Evolutionary conservation across 129 eudicot species (phyloP).

Genomic region (Erigeron canadensis): DNA sequence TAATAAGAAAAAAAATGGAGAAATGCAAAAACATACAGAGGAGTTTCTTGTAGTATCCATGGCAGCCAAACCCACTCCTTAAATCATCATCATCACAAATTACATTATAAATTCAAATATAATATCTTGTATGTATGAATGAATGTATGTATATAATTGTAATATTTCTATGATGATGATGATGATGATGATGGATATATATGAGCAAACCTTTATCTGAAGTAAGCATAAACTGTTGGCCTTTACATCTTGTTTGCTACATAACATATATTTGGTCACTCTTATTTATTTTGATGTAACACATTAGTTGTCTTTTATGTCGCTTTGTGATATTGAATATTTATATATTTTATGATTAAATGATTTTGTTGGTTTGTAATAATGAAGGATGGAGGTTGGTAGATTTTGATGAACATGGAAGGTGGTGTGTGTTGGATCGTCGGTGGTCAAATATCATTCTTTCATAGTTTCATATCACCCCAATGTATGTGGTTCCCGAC

Average conservation of each 20-base stretch:
- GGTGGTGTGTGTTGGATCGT: slow-evolving; percentile 24
- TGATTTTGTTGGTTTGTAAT: slow-evolving; percentile 30
- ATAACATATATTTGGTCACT: slow-evolving; percentile 2
- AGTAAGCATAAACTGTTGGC: slow-evolving; percentile 26
- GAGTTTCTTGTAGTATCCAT: slow-evolving; percentile 36
- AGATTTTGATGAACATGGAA: slow-evolving; percentile 25
- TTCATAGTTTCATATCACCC: too few species aligned
- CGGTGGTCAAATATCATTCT: slow-evolving; percentile 17
- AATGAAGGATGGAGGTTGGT: slow-evolving; percentile 30
- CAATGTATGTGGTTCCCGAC: too few species aligned
- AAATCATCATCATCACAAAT: slow-evolving; percentile 4
- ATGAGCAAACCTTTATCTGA: slow-evolving; percentile 25
- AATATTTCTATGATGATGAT: neutral
- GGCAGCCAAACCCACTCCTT: slow-evolving; percentile 23
- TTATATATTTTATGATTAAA: neutral
- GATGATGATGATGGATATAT: neutral
- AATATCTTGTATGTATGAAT: neutral
- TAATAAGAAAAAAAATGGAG: neutral
- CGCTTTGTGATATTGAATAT: slow-evolving; percentile 38
- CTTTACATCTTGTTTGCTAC: slow-evolving; percentile 3
- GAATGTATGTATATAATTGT: too few species aligned
- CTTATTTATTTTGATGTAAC: slow-evolving; percentile 8
- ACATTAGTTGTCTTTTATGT: slow-evolving; percentile 41
- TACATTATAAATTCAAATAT: too few species aligned
- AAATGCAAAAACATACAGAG: slow-evolving; percentile 23